Conservation (phyloP, 1,139 yeast genomes). For the Candida mesenterica region DNA sequence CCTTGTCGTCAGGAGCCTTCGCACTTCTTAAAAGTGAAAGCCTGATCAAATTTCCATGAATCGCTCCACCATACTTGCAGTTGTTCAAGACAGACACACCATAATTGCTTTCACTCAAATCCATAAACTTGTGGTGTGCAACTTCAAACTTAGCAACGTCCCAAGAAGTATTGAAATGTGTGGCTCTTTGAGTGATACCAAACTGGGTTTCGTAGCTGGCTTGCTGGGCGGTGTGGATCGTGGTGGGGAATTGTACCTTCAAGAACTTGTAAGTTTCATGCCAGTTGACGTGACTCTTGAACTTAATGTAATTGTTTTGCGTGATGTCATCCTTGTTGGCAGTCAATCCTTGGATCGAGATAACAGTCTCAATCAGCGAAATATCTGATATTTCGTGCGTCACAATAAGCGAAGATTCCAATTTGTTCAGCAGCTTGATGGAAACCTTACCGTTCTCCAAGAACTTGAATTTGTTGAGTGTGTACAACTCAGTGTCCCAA, state of each 20-base stretch:
- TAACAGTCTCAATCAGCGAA: slow-evolving; percentile 64
- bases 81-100: slow-evolving; percentile 89
- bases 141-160: slow-evolving; percentile 96
- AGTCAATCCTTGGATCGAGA: slow-evolving; percentile 63
- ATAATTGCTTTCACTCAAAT: slow-evolving; percentile 77
- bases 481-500: slow-evolving; percentile 94
- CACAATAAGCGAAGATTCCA: slow-evolving; percentile 62
- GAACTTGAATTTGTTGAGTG: slow-evolving; percentile 65
- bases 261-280: slow-evolving; percentile 82
- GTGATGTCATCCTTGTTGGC: slow-evolving; percentile 25
- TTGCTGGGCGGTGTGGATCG: slow-evolving; percentile 60
- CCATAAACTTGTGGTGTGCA: slow-evolving; percentile 91
- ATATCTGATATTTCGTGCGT: slow-evolving; percentile 54
- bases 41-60: slow-evolving; percentile 87
- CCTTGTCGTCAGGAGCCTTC: slow-evolving; percentile 86
- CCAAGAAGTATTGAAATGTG: slow-evolving; percentile 94
- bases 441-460: slow-evolving; percentile 43
- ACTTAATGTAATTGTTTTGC: slow-evolving; percentile 42
- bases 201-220: slow-evolving; percentile 93
- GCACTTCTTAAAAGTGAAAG: slow-evolving; percentile 81
- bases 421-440: slow-evolving; percentile 53
- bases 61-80: slow-evolving; percentile 86
- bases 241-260: slow-evolving; percentile 93
- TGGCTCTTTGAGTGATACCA: slow-evolving; percentile 87
- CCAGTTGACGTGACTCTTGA: slow-evolving; percentile 78